phyloP scores from a whole-genome alignment of 148 eudicot species.

The Rhododendron mucronatum region DNA sequence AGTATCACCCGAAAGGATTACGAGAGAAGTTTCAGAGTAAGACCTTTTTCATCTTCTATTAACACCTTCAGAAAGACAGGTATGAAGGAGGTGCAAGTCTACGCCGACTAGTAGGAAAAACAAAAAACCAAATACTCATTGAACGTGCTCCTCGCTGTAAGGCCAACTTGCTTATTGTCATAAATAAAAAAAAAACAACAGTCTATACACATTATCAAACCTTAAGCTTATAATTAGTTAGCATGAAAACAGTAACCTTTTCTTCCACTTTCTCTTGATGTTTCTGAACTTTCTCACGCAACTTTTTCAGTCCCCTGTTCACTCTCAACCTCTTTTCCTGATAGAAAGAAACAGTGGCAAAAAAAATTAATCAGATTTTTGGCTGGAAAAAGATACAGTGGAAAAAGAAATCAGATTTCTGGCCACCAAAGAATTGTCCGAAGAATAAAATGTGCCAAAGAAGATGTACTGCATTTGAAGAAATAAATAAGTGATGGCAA shows the following conservation, averaged over 20 bases:
- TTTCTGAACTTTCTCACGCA: slow-evolving; percentile 66
- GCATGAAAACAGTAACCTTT: slow-evolving; percentile 33
- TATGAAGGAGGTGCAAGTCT: not conserved
- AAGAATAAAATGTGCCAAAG: not conserved
- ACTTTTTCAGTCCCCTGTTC: slow-evolving; percentile 56
- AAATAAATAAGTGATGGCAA: not conserved
- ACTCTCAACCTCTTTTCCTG: slow-evolving; percentile 73
- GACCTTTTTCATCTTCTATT: not conserved
- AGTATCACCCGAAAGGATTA: not conserved
- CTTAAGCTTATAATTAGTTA: not conserved
- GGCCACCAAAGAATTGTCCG: not conserved
- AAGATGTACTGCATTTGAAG: not conserved
- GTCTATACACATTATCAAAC: not conserved
- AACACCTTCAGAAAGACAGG: not conserved
- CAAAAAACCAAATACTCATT: not conserved
- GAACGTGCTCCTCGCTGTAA: not conserved
- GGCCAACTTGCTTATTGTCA: not conserved
- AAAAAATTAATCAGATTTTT: not conserved
- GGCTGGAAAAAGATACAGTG: not conserved
- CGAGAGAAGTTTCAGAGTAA: not conserved
- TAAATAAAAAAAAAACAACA: not conserved
- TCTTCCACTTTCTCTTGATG: slow-evolving; percentile 78
- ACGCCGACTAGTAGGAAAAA: not conserved
- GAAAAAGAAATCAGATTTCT: not conserved
- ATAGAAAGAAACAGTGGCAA: not conserved